Base-by-base conservation (phyloP, 2,329 filamentous ascomycete genomes). In the Aspergillus neotritici region DNA sequence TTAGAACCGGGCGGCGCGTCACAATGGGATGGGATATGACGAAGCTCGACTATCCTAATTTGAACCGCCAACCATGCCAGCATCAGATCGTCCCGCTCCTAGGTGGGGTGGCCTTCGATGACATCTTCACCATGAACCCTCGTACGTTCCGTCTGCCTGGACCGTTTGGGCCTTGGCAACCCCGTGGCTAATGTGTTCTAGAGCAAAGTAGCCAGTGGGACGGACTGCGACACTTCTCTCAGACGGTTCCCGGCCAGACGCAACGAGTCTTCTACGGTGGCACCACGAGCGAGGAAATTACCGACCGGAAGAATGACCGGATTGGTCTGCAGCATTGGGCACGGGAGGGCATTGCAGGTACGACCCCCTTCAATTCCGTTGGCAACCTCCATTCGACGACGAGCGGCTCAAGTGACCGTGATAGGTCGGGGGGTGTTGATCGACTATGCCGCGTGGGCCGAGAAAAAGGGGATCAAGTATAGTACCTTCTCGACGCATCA, bases 11-110 rank as follows among this genome's bases (percentile, higher is more conserved):
- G 10, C 64, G 65, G 14, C 67, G 75, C 28, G 69, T 79, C 16
- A 72, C 72, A 8, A 65, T 81, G 31, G 70, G 71, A 17, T 80
- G 77, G 77, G 72, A 76, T 16, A 56, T 80, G 47, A 73, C 69
- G 14, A 79, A 80, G 52, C 61, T 79, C 3, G 75, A 80, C 44
- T 70, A 74, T 50, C 74, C 77, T 1, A 74, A 75, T 47, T 74
- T 79, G 50, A 71, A 71, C 34, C 69, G 78, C 2, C 70, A 72
- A 29, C 70, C 72, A 7, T 73, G 72, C 39, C 60, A 72, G 28
- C 76, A 78, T 50, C 68, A 69, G 42, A 73, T 79, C 43, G 64
- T 76, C 1, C 67, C 72, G 9, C 46, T 77, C 12, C 60, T 78
- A 7, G 66, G 67, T 8, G 70, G 73, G 8, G 57, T 67, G 0